These are phyloP conservation scores for Rhizopogon sp. DNA, from an alignment of 768 basidiomycete species.

Conservation along the genomic window DNA sequence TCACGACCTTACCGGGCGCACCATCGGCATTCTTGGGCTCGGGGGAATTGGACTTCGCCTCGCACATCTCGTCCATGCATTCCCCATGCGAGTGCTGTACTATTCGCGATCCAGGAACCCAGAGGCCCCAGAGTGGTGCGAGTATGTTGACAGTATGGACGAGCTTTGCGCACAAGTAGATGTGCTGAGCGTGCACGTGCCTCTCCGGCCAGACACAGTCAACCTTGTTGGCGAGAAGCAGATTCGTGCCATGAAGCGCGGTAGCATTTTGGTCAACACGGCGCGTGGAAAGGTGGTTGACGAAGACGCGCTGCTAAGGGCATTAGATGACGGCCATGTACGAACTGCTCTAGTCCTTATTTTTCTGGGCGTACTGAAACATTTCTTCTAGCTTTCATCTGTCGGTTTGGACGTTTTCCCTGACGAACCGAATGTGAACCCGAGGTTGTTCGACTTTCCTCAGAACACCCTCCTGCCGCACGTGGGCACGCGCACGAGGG, in stretches of 20 bases:
- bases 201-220: conserved; percentile 64
- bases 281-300: conserved; percentile 83
- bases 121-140: conserved; percentile 45
- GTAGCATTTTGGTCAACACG: conserved; percentile 73
- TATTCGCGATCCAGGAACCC: conserved; percentile 54
- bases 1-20: conserved; percentile 59
- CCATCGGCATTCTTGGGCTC: conserved; percentile 63
- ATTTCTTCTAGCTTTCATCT: conserved; percentile 49
- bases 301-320: conserved; percentile 75
- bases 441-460: conserved; percentile 68
- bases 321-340: conserved; percentile 80
- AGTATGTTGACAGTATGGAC: conserved; percentile 24
- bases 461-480: conserved; percentile 81
- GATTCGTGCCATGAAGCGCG: conserved; percentile 69
- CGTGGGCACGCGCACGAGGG: conserved; percentile 77
- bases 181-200: conserved; percentile 79
- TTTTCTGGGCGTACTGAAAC: conserved; percentile 4
- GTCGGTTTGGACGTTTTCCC: conserved; percentile 83
- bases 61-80: conserved; percentile 62
- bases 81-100: conserved; percentile 88
- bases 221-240: conserved; percentile 65
- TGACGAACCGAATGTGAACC: conserved; percentile 75
- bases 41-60: conserved; percentile 68
- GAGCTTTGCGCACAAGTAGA: conserved; percentile 68
- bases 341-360: conserved; percentile 21